phyloP scores from a whole-genome alignment of 148 eudicot species.

The Dysphania ambrosioides region DNA sequence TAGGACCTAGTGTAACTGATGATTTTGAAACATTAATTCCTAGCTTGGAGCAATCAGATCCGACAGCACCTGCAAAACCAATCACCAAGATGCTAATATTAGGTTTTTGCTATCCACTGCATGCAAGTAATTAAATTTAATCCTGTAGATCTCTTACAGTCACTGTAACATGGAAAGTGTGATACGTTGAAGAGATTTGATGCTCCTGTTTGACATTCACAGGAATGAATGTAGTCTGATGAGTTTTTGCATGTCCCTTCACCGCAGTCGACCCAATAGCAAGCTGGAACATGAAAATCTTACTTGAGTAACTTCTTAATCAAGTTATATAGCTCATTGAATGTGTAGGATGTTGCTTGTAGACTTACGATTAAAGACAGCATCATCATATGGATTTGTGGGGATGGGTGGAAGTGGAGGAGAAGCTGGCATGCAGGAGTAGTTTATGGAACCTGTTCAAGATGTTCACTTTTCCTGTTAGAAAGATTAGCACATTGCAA shows the following conservation, averaged over 20 bases:
- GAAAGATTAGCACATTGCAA: neutral
- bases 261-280: constrained; percentile 73
- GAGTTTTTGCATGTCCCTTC: constrained; percentile 60
- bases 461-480: neutral
- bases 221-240: constrained; percentile 42
- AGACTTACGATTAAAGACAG: constrained; percentile 59
- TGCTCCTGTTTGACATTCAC: constrained; percentile 56
- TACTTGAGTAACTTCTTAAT: neutral
- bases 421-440: constrained; percentile 64
- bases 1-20: constrained; percentile 25
- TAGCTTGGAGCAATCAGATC: constrained; percentile 56
- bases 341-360: neutral
- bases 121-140: neutral
- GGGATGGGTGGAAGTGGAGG: constrained; percentile 61
- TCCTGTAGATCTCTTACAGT: constrained; percentile 42
- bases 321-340: neutral
- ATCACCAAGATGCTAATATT: neutral
- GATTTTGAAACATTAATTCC: constrained; percentile 45
- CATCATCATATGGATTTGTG: constrained; percentile 36
- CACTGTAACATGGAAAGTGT: constrained; percentile 62
- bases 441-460: constrained; percentile 57
- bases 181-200: constrained; percentile 53
- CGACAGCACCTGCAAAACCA: constrained; percentile 51
- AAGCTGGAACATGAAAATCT: constrained; percentile 38
- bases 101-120: neutral